These are phyloP conservation scores for Theobroma grandiflorum DNA, from an alignment of 441 rosid genomes.

Conservation along the genomic window DNA sequence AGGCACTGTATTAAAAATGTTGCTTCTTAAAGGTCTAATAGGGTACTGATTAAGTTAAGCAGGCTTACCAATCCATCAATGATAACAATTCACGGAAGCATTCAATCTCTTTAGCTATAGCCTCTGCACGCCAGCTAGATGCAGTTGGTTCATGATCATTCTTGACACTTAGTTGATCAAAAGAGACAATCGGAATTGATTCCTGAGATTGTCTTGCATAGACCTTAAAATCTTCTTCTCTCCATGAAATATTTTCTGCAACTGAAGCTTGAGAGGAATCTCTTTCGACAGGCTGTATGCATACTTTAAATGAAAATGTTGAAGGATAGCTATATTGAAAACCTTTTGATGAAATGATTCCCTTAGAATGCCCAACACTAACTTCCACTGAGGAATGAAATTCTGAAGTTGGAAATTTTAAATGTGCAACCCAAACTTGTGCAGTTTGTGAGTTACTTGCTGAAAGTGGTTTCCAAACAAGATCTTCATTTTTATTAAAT, in stretches of 20 bases:
- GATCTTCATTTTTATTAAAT: conserved; percentile 45
- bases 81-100: conserved; percentile 59
- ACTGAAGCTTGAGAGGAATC: conserved; percentile 41
- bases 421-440: conserved; percentile 70
- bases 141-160: conserved; percentile 40
- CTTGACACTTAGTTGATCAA: conserved; percentile 39
- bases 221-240: conserved; percentile 46
- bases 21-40: conserved; percentile 14
- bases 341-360: conserved; percentile 72
- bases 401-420: conserved; percentile 44
- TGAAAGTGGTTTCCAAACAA: conserved; percentile 73
- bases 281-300: conserved; percentile 36
- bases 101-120: conserved; percentile 58
- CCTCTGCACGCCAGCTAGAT: conserved; percentile 60
- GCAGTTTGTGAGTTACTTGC: conserved; percentile 43
- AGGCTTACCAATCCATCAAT: conserved; percentile 60
- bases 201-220: conserved; percentile 38
- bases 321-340: conserved; percentile 46
- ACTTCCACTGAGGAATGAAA: conserved; percentile 52
- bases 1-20: not conserved
- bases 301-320: conserved; percentile 54
- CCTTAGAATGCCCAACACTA: conserved; percentile 67
- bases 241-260: conserved; percentile 56
- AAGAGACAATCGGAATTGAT: conserved; percentile 37
- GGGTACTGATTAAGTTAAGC: conserved; percentile 18